Evolutionary conservation across 495 filamentous ascomycete genomes (phyloP).

Genomic region (Trichocladium uniseriatum): DNA sequence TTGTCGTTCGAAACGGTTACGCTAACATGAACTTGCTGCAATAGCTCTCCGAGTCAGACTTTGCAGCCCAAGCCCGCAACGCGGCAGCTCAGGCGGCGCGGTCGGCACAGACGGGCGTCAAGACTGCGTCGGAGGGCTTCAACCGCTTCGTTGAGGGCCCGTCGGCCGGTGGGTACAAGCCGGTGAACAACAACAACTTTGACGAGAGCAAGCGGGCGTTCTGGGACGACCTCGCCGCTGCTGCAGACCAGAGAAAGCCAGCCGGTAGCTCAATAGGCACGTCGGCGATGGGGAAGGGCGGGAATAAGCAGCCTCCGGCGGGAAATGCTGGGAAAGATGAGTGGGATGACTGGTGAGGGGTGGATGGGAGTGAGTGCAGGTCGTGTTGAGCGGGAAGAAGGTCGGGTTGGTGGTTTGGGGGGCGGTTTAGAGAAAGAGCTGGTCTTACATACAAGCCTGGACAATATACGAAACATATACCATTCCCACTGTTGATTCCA

Average conservation of each 20-base stretch:
- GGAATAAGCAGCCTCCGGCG: slow-evolving; percentile 23
- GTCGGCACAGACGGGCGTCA: slow-evolving; percentile 51
- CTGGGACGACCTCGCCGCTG: slow-evolving; percentile 70
- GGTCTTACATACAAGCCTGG: no score
- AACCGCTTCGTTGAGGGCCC: slow-evolving; percentile 68
- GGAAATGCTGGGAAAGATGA: slow-evolving; percentile 42
- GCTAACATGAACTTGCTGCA: not conserved
- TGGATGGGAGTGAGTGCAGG: slow-evolving; percentile 7
- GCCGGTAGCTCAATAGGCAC: slow-evolving; percentile 55
- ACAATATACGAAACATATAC: no score
- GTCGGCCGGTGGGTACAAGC: slow-evolving; percentile 23
- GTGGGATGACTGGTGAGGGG: slow-evolving; percentile 57
- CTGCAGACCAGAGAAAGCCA: slow-evolving; percentile 38
- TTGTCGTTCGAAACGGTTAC: not conserved
- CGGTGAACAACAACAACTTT: slow-evolving; percentile 28
- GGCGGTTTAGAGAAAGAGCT: not conserved
- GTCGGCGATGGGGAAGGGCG: slow-evolving; percentile 55
- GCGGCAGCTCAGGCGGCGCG: slow-evolving; percentile 60
- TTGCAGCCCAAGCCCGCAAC: slow-evolving; percentile 69
- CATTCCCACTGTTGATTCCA: no score
- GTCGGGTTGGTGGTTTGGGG: not conserved
- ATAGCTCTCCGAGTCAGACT: slow-evolving; percentile 76
- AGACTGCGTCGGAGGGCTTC: slow-evolving; percentile 57
- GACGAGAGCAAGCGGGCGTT: slow-evolving; percentile 70
- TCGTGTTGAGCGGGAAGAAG: not conserved